Conservation (phyloP, 768 basidiomycete genomes). For the Ramaria sp. region DNA sequence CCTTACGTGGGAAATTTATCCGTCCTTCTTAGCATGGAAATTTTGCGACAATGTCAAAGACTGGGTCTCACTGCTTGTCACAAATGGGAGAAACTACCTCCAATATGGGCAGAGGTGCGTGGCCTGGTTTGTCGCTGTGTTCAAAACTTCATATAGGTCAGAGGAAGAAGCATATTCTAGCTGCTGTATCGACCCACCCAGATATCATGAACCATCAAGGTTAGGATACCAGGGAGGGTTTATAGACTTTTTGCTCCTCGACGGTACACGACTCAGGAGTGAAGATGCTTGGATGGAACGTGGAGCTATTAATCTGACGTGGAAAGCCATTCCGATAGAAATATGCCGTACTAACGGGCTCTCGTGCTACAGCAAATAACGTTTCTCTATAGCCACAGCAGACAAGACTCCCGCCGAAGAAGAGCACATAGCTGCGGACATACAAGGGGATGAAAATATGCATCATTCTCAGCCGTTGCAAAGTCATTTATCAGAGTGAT, state of each 20-base stretch:
- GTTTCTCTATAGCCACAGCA: not conserved
- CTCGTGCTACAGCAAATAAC: not conserved
- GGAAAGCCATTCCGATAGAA: not conserved
- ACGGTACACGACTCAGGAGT: not conserved
- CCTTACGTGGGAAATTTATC: not conserved
- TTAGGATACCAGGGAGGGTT: not conserved
- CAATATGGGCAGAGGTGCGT: constrained; percentile 1
- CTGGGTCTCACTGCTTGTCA: not conserved
- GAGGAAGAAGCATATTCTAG: not conserved
- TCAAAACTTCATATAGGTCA: not conserved
- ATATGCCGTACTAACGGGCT: not conserved
- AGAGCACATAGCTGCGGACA: not conserved
- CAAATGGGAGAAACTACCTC: not conserved
- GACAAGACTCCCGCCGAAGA: not conserved
- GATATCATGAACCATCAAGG: not conserved
- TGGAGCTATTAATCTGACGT: not conserved
- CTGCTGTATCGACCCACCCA: not conserved
- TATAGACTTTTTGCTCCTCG: not conserved
- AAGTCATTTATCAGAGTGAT: too few species aligned
- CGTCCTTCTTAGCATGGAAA: not conserved
- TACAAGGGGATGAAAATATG: not conserved
- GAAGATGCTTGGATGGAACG: not conserved
- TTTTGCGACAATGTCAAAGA: not conserved
- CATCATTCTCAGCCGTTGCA: too few species aligned
- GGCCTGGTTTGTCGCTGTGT: not conserved